A percentile compares a stretch with the other conserved stretches of the same genome.
These are phyloP conservation scores for Canariomyces notabilis DNA, from an alignment of 2,329 filamentous ascomycete genomes.

Conservation along the genomic window DNA sequence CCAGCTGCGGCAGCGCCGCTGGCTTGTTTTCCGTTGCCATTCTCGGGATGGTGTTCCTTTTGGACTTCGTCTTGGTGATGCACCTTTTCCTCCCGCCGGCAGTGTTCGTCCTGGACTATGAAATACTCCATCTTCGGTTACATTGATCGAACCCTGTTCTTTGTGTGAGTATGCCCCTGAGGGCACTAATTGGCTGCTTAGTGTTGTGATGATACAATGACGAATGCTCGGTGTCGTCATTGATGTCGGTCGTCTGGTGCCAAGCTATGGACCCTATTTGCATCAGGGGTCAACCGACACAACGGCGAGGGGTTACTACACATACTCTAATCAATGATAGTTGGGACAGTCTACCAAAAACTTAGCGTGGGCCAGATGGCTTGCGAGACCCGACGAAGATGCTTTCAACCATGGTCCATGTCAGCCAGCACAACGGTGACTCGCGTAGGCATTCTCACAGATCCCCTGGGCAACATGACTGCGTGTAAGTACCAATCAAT, in stretches of 20 bases:
- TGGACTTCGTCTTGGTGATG: not conserved
- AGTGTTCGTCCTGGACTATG: constrained; percentile 6
- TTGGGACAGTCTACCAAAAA: too few relatives aligned
- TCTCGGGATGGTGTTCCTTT: not conserved
- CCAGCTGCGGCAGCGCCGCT: constrained; percentile 7
- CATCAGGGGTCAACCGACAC: not conserved
- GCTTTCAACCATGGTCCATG: too few relatives aligned
- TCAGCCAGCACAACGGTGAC: too few relatives aligned
- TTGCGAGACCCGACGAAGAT: too few relatives aligned
- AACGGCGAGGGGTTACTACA: too few relatives aligned
- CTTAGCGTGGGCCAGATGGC: too few relatives aligned
- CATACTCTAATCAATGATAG: too few relatives aligned
- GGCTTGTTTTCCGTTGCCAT: constrained; percentile 1
- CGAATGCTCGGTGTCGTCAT: constrained; percentile 1
- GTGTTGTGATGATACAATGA: not conserved
- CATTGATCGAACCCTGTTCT: not conserved
- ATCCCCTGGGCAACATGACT: too few relatives aligned
- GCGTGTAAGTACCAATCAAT: too few relatives aligned
- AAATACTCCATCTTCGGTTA: constrained; percentile 2
- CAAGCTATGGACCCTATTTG: not conserved
- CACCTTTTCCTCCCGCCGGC: not conserved
- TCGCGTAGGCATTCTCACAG: too few relatives aligned
- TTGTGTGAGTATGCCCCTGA: too few relatives aligned
- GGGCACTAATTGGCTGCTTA: not conserved
- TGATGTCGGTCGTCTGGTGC: not conserved